Conservation (phyloP, 2,329 filamentous ascomycete species). For the Dendryphion nanum region DNA sequence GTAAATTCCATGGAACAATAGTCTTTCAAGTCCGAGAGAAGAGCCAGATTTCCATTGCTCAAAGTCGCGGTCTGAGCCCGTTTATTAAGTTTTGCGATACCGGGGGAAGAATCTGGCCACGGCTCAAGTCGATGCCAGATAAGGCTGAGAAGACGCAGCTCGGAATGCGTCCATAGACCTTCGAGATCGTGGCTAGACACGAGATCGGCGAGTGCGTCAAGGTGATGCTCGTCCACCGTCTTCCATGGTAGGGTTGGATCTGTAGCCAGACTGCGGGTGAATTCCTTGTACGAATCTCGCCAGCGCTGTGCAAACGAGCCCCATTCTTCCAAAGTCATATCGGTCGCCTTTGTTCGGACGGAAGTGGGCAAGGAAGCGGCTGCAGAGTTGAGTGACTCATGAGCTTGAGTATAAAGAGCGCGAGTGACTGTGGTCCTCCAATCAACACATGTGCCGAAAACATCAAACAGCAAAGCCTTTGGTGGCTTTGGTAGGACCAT, state of each 20-base stretch:
- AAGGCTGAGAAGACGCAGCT: slow-evolving; percentile 48
- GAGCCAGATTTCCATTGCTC: slow-evolving; percentile 69
- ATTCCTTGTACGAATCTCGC: slow-evolving; percentile 62
- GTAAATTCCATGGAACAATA: slow-evolving; percentile 62
- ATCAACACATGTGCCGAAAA: slow-evolving; percentile 79
- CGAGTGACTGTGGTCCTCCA: slow-evolving; percentile 68
- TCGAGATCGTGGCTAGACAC: slow-evolving; percentile 56
- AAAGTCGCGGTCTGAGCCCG: slow-evolving; percentile 63
- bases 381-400: slow-evolving; percentile 47
- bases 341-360: slow-evolving; percentile 49
- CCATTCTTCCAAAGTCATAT: slow-evolving; percentile 61
- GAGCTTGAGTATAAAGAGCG: slow-evolving; percentile 55
- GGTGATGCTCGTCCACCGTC: slow-evolving; percentile 71
- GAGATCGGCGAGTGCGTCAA: slow-evolving; percentile 59
- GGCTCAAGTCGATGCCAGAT: slow-evolving; percentile 72
- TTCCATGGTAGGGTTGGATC: slow-evolving; percentile 54
- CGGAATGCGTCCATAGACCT: slow-evolving; percentile 55
- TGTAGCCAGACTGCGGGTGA: slow-evolving; percentile 56
- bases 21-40: slow-evolving; percentile 64
- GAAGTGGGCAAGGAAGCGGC: slow-evolving; percentile 46
- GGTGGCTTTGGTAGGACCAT: slow-evolving; percentile 30
- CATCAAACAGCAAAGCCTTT: slow-evolving; percentile 69
- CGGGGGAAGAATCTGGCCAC: slow-evolving; percentile 64
- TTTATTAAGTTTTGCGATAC: slow-evolving; percentile 55
- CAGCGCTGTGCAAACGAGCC: slow-evolving; percentile 66